These are phyloP conservation scores for Solanum bukasovii DNA, from an alignment of 257 asterid genomes.

Conservation along the genomic window DNA sequence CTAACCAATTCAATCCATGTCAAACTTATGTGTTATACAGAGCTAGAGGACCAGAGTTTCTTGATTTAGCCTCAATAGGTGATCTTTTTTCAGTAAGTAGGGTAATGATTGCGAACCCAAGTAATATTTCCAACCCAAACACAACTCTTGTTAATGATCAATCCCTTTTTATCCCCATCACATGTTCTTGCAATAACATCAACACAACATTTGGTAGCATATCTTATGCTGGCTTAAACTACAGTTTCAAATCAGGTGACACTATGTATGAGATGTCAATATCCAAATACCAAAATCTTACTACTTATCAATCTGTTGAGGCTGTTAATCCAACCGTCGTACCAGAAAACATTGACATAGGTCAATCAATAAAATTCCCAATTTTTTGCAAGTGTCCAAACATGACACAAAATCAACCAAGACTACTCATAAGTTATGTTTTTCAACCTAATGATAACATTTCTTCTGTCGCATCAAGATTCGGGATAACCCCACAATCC, in stretches of 20 bases:
- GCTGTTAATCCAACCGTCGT: constrained; percentile 51
- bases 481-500: constrained; percentile 32
- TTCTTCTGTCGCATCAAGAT: constrained; percentile 33
- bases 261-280: constrained; percentile 39
- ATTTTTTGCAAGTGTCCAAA: constrained; percentile 77
- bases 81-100: constrained; percentile 85
- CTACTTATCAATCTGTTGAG: constrained; percentile 63
- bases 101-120: constrained; percentile 47
- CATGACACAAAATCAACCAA: constrained; percentile 15
- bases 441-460: constrained; percentile 52
- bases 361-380: constrained; percentile 39
- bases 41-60: constrained; percentile 45
- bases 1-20: constrained; percentile 43
- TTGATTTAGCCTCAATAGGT: constrained; percentile 63
- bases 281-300: constrained; percentile 32
- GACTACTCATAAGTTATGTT: constrained; percentile 53
- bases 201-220: constrained; percentile 35
- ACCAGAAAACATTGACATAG: constrained; percentile 9
- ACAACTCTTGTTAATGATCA: constrained; percentile 44
- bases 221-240: constrained; percentile 49
- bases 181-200: constrained; percentile 60
- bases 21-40: constrained; percentile 62
- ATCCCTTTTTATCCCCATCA: constrained; percentile 50
- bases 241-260: constrained; percentile 37
- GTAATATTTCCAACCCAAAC: constrained; percentile 45